Conservation (phyloP, 2,329 filamentous ascomycete species). For the Alternaria ventricosa region DNA sequence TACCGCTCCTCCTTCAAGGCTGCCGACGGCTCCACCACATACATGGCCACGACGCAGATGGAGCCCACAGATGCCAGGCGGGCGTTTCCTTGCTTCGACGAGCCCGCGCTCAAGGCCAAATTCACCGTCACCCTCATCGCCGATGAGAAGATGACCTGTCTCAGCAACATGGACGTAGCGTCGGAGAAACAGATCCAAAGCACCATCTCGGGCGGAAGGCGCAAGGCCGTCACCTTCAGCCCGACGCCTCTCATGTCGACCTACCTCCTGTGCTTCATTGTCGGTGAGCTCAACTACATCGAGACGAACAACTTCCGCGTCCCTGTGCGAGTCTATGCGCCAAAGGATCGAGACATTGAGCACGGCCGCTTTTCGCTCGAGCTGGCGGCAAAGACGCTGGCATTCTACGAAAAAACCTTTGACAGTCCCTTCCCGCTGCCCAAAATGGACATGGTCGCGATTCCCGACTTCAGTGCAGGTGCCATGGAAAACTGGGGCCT, state of each 20-base stretch:
- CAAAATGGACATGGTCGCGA: conserved; percentile 96
- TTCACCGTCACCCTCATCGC: conserved; percentile 92
- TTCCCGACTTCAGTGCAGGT: conserved; percentile 93
- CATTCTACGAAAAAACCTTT: conserved; percentile 95
- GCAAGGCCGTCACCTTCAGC: conserved; percentile 91
- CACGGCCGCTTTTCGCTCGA: conserved; percentile 90
- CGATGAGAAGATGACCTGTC: conserved; percentile 86
- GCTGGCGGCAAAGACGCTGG: conserved; percentile 85
- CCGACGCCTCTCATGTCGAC: conserved; percentile 94
- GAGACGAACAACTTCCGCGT: conserved; percentile 91
- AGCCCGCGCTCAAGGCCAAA: conserved; percentile 89
- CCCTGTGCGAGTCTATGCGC: conserved; percentile 92
- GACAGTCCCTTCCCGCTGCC: conserved; percentile 84
- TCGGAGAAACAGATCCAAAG: conserved; percentile 76
- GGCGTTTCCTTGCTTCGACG: conserved; percentile 96
- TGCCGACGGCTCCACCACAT: conserved; percentile 76
- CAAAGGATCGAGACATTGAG: conserved; percentile 86
- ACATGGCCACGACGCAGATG: conserved; percentile 93
- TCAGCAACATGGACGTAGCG: conserved; percentile 96
- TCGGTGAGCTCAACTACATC: conserved; percentile 92
- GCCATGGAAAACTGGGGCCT: conserved; percentile 99
- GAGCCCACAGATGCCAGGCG: conserved; percentile 92
- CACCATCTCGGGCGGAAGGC: conserved; percentile 66
- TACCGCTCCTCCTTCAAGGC: conserved; percentile 94
- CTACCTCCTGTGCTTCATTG: conserved; percentile 91